Evolutionary conservation across 225 moss, liverwort and hornwort genomes (phyloP).

Genomic region (Straminergon stramineum): DNA sequence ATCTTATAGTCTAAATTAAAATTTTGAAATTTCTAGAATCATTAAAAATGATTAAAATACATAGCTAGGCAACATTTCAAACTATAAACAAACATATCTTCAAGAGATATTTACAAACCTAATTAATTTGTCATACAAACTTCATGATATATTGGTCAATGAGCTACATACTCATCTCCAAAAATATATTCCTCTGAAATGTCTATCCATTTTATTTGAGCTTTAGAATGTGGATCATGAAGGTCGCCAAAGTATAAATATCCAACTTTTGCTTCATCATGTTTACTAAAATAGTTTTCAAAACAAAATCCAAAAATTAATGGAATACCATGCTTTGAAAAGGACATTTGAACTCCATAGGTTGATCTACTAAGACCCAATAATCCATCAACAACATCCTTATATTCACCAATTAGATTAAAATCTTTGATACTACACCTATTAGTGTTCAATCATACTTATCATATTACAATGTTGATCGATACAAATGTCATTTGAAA

Average conservation of each 20-base stretch:
- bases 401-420: slow-evolving; percentile 7
- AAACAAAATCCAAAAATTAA: slow-evolving; percentile 14
- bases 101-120: background rate
- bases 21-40: background rate
- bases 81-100: background rate
- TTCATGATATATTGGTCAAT: background rate
- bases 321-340: background rate
- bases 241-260: slow-evolving; percentile 21
- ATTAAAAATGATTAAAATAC: too few species aligned
- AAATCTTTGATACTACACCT: slow-evolving; percentile 7
- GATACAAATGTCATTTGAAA: background rate
- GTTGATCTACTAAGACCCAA: background rate
- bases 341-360: background rate
- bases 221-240: background rate
- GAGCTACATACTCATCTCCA: slow-evolving; percentile 18
- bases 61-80: background rate
- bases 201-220: background rate
- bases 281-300: background rate
- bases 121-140: background rate
- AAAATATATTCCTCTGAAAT: background rate
- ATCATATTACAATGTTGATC: too few species aligned
- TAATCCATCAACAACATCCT: slow-evolving; percentile 11
- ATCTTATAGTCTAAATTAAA: too few species aligned
- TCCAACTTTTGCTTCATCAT: slow-evolving; percentile 6
- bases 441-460: background rate